Percentiles rank a stretch among this genome's conserved stretches.
These are phyloP conservation scores for Claviceps sp. DNA, from an alignment of 2,329 filamentous ascomycete genomes.

Conservation along the genomic window DNA sequence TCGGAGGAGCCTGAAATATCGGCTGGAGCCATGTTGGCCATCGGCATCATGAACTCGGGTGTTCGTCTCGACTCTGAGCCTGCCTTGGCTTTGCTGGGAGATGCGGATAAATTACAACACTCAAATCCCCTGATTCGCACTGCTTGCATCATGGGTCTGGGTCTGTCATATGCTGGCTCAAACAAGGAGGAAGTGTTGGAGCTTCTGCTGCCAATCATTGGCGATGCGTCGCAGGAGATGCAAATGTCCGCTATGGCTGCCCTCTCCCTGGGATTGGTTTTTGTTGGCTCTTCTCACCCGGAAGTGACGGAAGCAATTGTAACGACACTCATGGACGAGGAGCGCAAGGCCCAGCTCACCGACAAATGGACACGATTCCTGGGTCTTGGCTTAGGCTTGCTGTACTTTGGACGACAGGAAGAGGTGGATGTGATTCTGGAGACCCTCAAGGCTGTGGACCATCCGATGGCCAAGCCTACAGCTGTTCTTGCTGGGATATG, in stretches of 20 bases:
- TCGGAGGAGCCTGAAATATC: constrained; percentile 67
- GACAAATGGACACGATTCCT: constrained; percentile 99
- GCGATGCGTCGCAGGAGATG: constrained; percentile 76
- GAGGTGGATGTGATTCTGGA: constrained; percentile 98
- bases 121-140: constrained; percentile 68
- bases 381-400: constrained; percentile 78
- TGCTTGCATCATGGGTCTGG: constrained; percentile 89
- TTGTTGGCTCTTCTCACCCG: constrained; percentile 81
- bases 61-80: constrained; percentile 83
- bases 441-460: constrained; percentile 91
- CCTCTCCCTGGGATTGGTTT: constrained; percentile 77
- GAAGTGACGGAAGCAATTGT: constrained; percentile 89
- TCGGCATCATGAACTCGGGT: constrained; percentile 90
- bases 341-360: constrained; percentile 78
- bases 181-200: constrained; percentile 85
- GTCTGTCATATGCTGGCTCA: constrained; percentile 85
- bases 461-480: constrained; percentile 94
- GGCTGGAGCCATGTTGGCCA: constrained; percentile 82
- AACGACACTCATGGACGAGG: constrained; percentile 84
- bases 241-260: constrained; percentile 94
- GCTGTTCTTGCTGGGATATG: constrained; percentile 91
- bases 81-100: constrained; percentile 72
- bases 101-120: constrained; percentile 64
- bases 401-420: constrained; percentile 95
- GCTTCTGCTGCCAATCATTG: constrained; percentile 72